Evolutionary conservation across 176 grass and related monocot genomes (phyloP).

Genomic region (Bothriochloa decipiens): DNA sequence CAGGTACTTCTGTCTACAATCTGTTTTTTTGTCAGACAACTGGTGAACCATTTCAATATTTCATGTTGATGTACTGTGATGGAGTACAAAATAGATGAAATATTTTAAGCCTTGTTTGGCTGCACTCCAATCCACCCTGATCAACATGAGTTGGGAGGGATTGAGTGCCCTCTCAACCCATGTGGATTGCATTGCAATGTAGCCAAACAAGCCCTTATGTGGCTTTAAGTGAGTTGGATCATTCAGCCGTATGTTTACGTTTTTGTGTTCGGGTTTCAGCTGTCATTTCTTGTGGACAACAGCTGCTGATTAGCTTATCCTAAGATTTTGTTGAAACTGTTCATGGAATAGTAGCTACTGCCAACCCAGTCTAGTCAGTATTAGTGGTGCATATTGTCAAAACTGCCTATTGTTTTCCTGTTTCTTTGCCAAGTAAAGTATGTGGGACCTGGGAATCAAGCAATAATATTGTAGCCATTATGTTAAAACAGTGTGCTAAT

Average conservation of each 20-base stretch:
- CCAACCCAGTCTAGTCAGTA: neutral
- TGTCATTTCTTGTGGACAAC: neutral
- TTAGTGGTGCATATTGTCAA: neutral
- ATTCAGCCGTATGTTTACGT: neutral
- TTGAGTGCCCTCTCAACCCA: neutral
- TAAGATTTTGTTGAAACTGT: neutral
- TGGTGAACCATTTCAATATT: neutral
- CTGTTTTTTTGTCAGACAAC: constrained; percentile 18
- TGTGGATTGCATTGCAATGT: neutral
- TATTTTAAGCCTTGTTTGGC: neutral
- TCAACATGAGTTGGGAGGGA: neutral
- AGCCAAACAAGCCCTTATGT: neutral
- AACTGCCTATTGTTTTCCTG: neutral
- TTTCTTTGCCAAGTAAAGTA: neutral
- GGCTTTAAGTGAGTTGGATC: neutral
- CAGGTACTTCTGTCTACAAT: constrained; percentile 53
- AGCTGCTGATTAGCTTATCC: neutral
- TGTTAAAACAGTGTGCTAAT: neutral
- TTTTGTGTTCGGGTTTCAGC: neutral
- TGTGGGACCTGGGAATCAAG: neutral
- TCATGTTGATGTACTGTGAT: neutral
- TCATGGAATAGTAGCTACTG: neutral
- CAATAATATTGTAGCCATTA: neutral
- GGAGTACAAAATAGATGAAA: neutral
- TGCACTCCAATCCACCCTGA: neutral